These are phyloP conservation scores for Aspergillus intermedius DNA, from an alignment of 2,329 filamentous ascomycete genomes.

Conservation along the genomic window DNA sequence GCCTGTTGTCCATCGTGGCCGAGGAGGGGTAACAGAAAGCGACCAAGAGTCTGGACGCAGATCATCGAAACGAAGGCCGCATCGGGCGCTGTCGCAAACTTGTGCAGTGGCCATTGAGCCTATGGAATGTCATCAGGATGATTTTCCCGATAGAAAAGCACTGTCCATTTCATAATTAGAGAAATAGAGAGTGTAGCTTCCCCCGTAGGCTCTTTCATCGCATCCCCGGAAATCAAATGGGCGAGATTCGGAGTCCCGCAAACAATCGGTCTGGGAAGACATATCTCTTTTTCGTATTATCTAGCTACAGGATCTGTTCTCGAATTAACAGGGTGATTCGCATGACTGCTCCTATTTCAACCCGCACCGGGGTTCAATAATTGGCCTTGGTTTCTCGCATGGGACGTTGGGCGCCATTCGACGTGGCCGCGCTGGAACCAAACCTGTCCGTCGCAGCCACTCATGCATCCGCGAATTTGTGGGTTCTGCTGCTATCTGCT, in stretches of 20 bases:
- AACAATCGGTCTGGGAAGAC: too few species aligned
- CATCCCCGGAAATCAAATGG: too few species aligned
- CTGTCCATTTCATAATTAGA: background rate
- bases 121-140: background rate
- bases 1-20: slow-evolving; percentile 11
- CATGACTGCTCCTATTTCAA: background rate
- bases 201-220: too few species aligned
- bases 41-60: slow-evolving; percentile 18
- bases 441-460: slow-evolving; percentile 9
- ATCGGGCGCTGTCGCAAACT: slow-evolving; percentile 16
- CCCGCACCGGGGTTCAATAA: background rate
- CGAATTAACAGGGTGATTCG: background rate
- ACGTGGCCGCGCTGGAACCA: slow-evolving; percentile 26
- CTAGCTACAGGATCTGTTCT: background rate
- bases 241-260: too few species aligned
- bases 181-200: too few species aligned
- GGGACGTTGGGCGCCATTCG: slow-evolving; percentile 18
- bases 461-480: slow-evolving; percentile 11
- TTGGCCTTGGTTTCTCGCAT: background rate
- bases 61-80: slow-evolving; percentile 20
- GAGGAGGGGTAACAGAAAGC: slow-evolving; percentile 14
- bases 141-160: background rate
- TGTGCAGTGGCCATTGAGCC: background rate
- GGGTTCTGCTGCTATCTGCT: slow-evolving; percentile 1
- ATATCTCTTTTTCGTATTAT: too few species aligned